Base-by-base conservation (phyloP, 805 yeast genomes). In the Yamadazyma sp. region DNA sequence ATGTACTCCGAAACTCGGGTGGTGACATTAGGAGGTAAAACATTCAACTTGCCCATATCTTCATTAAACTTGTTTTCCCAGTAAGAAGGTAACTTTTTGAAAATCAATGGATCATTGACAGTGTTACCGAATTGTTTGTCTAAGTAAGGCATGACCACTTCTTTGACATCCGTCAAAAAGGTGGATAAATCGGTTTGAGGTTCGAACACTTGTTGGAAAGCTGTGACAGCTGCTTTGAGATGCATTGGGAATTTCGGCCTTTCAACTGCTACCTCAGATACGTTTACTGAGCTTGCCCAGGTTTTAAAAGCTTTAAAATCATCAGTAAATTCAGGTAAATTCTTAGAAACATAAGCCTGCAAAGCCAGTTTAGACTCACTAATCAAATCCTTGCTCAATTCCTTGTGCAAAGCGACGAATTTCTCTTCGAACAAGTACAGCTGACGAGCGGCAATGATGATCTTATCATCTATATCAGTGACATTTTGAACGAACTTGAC, bases 381-480 rank as follows among this genome's bases (percentile, higher is more conserved):
- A 2, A 70, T 28, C 20, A 82, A 61, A 4, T 60, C 69, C 0
- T 46, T 46, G 5, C 64, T 48, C 9, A 73, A 50, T 13, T 41
- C 57, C 8, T 46, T 52, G 37, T 58, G 51, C 8, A 51, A 46
- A 12, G 49, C 52, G 7, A 54, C 48, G 10, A 69, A 57, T 50
- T 76, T 84, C 48, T 80, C 64, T 26, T 82, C 84, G 54, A 84
- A 90, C 22, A 93, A 66, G 59, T 82, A 81, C 52, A 78, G 82
- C 56, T 93, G 97, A 60, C 99, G 82, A 3, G 96, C 98, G 43
- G 96, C 84, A 28, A 93, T 66, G 52, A 93, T 93, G 62, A 93
- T 93, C 64, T 93, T 93, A 62, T 93, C 99, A 61, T 93, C 99
- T 44, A 93, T 89, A 61, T 93, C 99, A n/a, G 99, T 93, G 41